A percentile compares a stretch with the other conserved stretches of the same genome.
Evolutionary conservation across 2,329 filamentous ascomycete genomes (phyloP).

Genomic region (Plenodomus tracheiphilus): DNA sequence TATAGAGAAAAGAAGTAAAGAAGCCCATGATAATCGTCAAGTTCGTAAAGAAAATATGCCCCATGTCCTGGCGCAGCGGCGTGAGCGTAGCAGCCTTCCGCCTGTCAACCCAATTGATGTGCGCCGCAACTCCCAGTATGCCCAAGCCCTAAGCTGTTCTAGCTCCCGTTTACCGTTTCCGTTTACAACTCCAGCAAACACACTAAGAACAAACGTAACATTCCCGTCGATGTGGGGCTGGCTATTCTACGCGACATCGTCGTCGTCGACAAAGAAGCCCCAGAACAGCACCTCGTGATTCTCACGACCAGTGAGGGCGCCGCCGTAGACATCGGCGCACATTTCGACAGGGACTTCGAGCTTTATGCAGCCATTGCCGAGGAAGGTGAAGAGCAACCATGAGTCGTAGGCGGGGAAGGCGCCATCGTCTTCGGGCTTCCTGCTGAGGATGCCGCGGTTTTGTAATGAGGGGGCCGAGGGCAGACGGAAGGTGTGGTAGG

Average conservation of each 20-base stretch:
- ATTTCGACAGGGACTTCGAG: conserved; percentile 43
- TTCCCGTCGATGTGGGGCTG: background rate
- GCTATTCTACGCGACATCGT: conserved; percentile 3
- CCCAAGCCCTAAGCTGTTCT: background rate
- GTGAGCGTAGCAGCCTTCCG: background rate
- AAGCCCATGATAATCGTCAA: background rate
- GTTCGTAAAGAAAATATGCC: background rate
- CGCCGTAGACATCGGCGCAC: conserved; percentile 42
- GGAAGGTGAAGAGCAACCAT: conserved; percentile 44
- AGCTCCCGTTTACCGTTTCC: background rate
- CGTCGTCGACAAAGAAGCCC: conserved; percentile 41
- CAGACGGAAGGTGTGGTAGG: conserved; percentile 40
- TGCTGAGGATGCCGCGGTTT: conserved; percentile 39
- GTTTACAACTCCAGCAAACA: background rate
- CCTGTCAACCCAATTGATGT: background rate
- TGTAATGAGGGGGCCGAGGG: conserved; percentile 35
- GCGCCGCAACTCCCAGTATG: background rate
- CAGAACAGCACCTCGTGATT: conserved; percentile 42
- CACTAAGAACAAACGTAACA: background rate
- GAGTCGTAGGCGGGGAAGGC: conserved; percentile 41
- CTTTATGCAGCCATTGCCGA: conserved; percentile 41
- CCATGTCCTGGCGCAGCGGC: no score
- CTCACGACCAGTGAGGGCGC: conserved; percentile 32
- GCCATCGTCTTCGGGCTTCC: conserved; percentile 33
- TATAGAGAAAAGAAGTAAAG: background rate